Conservation (phyloP, 306 rosid species). For the Purshia tridentata region DNA sequence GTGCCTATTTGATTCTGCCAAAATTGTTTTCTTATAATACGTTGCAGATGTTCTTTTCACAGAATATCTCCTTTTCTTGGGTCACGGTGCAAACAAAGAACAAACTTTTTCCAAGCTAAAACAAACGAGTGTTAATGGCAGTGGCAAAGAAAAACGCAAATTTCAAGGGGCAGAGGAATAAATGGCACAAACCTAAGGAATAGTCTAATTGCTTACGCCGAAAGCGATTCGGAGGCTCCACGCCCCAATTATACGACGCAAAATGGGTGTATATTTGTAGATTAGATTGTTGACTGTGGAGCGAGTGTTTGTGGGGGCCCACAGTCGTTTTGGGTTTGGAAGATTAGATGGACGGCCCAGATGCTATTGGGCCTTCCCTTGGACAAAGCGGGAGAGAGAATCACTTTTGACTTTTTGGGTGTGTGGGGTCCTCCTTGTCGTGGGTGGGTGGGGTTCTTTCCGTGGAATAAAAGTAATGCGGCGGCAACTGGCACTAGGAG, state of each 20-base stretch:
- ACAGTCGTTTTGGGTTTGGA: neutral
- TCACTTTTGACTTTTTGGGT: conserved; percentile 12
- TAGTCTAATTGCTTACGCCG: conserved; percentile 4
- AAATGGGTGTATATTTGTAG: neutral
- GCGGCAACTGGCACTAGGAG: neutral
- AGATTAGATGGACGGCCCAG: neutral
- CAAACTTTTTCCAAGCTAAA: neutral
- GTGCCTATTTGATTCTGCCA: neutral
- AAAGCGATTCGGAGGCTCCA: conserved; percentile 13
- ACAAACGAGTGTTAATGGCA: neutral
- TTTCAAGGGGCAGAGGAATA: neutral
- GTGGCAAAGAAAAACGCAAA: too few relatives aligned
- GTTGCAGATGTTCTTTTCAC: conserved; percentile 3
- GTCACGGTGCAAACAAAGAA: neutral
- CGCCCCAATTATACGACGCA: neutral
- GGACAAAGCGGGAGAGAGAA: neutral
- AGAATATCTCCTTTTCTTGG: neutral
- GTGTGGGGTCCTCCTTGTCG: conserved; percentile 6
- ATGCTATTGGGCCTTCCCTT: neutral
- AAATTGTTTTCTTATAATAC: neutral
- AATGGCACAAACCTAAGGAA: neutral
- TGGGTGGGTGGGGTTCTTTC: conserved; percentile 30
- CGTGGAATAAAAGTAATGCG: conserved; percentile 29
- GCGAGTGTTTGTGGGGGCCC: neutral
- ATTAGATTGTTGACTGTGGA: neutral